These are phyloP conservation scores for Penicillium sp. DNA, from an alignment of 2,329 filamentous ascomycete species.

Conservation along the genomic window DNA sequence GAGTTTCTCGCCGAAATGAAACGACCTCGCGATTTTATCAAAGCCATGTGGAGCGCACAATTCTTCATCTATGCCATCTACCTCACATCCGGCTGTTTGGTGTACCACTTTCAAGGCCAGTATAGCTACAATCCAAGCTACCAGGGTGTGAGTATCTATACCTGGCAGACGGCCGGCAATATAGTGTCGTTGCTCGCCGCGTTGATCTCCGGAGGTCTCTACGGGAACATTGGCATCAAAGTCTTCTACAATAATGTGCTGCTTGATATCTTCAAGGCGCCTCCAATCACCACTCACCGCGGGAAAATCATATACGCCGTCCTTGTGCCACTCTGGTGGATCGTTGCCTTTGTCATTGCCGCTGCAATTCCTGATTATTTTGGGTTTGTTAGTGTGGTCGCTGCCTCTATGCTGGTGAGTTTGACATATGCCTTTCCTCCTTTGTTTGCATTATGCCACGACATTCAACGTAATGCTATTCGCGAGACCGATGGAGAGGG, in stretches of 20 bases:
- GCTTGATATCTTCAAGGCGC: constrained; percentile 37
- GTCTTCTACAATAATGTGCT: constrained; percentile 43
- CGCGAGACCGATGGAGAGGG: constrained; percentile 21
- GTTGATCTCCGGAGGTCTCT: constrained; percentile 35
- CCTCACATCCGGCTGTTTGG: constrained; percentile 44
- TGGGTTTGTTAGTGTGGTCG: constrained; percentile 36
- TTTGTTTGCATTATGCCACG: constrained; percentile 25
- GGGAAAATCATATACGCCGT: constrained; percentile 38
- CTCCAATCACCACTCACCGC: constrained; percentile 31
- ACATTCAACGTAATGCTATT: constrained; percentile 25
- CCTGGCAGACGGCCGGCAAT: constrained; percentile 29
- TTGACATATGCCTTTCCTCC: constrained; percentile 46
- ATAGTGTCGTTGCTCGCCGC: constrained; percentile 25
- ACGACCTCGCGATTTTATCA: constrained; percentile 46
- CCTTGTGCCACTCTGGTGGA: constrained; percentile 41
- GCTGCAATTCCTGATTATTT: constrained; percentile 42
- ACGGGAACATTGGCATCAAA: constrained; percentile 41
- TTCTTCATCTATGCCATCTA: constrained; percentile 46
- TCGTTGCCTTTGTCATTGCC: constrained; percentile 39
- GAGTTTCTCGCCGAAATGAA: constrained; percentile 54
- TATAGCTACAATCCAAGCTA: constrained; percentile 31
- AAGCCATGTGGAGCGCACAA: constrained; percentile 42
- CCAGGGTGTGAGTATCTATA: constrained; percentile 27
- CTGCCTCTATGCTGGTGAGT: constrained; percentile 42
- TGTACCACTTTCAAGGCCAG: constrained; percentile 46